Conservation (phyloP, 2,329 filamentous ascomycete species). For the Diaporthe capsici region DNA sequence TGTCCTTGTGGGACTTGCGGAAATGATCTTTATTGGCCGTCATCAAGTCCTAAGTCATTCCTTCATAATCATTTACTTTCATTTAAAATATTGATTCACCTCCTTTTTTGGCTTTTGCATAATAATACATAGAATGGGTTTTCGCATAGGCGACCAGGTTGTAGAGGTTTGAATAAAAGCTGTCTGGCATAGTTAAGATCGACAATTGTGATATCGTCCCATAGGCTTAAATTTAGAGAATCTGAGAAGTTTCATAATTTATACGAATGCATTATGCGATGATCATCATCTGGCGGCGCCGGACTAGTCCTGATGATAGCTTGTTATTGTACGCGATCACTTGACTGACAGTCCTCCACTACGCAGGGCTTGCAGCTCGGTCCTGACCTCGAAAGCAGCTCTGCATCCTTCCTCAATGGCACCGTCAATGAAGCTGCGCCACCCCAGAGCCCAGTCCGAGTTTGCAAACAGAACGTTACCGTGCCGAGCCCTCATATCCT, state of each 20-base stretch:
- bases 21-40: background rate
- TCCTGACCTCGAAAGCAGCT: constrained; percentile 4
- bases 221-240: no score
- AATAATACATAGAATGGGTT: background rate
- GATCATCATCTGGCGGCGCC: no score
- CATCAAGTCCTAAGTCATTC: no score
- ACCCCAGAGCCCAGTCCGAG: constrained; percentile 64
- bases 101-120: background rate
- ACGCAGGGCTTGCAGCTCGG: background rate
- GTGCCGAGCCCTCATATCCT: constrained; percentile 47
- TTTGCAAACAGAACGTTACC: constrained; percentile 62
- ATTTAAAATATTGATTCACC: no score
- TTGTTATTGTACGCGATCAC: background rate
- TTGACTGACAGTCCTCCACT: background rate
- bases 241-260: no score
- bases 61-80: no score
- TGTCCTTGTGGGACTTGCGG: background rate
- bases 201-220: no score
- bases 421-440: constrained; percentile 65
- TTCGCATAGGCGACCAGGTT: background rate
- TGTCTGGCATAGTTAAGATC: no score
- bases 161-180: no score
- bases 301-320: no score
- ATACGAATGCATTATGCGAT: no score
- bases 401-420: constrained; percentile 42